Conservation (phyloP, 2,329 filamentous ascomycete species). For the Capronia epimyces region DNA sequence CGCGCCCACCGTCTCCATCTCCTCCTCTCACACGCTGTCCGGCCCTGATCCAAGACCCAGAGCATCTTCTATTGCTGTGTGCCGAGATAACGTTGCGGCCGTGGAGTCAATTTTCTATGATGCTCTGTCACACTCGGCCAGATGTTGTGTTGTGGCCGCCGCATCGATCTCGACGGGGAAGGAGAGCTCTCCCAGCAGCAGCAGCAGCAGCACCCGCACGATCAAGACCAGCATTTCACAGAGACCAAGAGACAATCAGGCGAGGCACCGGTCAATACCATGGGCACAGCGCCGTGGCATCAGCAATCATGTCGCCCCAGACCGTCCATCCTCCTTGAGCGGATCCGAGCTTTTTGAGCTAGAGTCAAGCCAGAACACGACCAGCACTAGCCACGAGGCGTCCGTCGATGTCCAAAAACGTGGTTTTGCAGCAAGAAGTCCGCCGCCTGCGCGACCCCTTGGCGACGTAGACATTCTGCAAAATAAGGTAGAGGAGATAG, state of each 20-base stretch:
- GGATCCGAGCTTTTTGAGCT: neutral
- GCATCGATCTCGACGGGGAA: neutral
- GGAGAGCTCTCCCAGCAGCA: neutral
- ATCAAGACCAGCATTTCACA: neutral
- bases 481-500: conserved; percentile 22
- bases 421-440: conserved; percentile 21
- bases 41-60: neutral
- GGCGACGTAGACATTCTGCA: conserved; percentile 21
- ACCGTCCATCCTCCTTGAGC: neutral
- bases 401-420: conserved; percentile 24
- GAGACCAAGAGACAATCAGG: conserved; percentile 1
- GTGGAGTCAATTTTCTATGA: conserved; percentile 11
- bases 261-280: neutral
- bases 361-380: neutral
- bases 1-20: conserved; percentile 10
- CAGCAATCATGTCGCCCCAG: neutral
- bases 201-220: neutral
- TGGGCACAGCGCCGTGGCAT: conserved; percentile 5
- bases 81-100: neutral
- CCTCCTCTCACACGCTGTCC: conserved; percentile 24
- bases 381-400: neutral
- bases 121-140: conserved; percentile 5
- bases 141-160: neutral
- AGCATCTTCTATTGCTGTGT: conserved; percentile 10
- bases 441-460: conserved; percentile 24